Evolutionary conservation across 108 stramenopile species (phyloP).

Genomic region (Cyclotella distinguenda): DNA sequence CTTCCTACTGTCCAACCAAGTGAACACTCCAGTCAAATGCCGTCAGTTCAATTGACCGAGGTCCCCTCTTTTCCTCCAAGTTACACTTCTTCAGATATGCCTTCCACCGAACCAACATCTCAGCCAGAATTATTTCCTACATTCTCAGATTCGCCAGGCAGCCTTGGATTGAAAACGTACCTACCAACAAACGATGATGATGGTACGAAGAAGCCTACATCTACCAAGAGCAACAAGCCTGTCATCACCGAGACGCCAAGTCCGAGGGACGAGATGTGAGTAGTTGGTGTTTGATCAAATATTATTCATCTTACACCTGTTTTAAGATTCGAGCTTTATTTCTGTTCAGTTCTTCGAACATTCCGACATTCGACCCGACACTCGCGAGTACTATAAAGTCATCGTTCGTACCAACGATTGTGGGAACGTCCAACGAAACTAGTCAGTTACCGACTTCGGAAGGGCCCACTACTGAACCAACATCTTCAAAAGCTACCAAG

Average conservation of each 20-base stretch:
- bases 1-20: neutral
- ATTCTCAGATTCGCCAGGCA: neutral
- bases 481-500: too few relatives aligned
- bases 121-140: neutral
- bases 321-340: neutral
- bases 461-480: too few relatives aligned
- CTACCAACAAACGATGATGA: neutral
- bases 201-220: neutral
- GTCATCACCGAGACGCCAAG: neutral
- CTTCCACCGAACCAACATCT: neutral
- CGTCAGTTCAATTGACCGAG: neutral
- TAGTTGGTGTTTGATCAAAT: neutral
- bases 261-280: neutral
- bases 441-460: too few relatives aligned
- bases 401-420: too few relatives aligned
- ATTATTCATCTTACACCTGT: neutral
- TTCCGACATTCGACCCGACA: too few relatives aligned
- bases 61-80: too few relatives aligned
- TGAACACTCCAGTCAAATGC: neutral
- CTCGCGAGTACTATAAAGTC: too few relatives aligned
- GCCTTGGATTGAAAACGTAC: neutral
- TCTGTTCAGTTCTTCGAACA: too few relatives aligned
- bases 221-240: neutral
- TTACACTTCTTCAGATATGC: neutral
- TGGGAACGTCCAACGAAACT: too few relatives aligned